A percentile compares a stretch with the other conserved stretches of the same genome.
These are phyloP conservation scores for Pythium scleroteichum DNA, from an alignment of 352 stramenopile species.

Conservation along the genomic window DNA sequence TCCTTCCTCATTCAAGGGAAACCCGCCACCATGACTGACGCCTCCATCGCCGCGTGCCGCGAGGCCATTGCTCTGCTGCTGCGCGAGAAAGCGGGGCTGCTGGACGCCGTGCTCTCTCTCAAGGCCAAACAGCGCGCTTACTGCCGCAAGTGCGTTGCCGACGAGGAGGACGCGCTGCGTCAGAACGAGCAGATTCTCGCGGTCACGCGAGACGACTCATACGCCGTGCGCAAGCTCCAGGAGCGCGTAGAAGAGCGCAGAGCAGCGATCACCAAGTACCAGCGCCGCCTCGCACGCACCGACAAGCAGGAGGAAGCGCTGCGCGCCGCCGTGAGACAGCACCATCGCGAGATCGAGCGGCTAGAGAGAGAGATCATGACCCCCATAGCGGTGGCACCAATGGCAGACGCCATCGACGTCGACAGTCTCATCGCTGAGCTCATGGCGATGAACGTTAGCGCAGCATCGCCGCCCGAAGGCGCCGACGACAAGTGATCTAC, in stretches of 20 bases:
- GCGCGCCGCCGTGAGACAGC: conserved; percentile 3
- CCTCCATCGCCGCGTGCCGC: conserved; percentile 7
- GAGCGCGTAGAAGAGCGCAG: background rate
- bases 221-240: background rate
- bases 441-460: too few relatives aligned
- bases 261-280: background rate
- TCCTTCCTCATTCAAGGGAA: too few relatives aligned
- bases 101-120: conserved; percentile 10
- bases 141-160: background rate
- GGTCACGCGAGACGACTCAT: background rate
- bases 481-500: too few relatives aligned
- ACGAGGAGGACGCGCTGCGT: background rate
- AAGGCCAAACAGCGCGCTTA: conserved; percentile 7
- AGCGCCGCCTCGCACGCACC: background rate
- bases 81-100: conserved; percentile 14
- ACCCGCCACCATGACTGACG: background rate
- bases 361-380: conserved; percentile 3
- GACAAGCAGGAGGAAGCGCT: conserved; percentile 4
- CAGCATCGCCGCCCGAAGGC: background rate
- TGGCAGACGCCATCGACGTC: background rate
- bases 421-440: too few relatives aligned
- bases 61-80: conserved; percentile 4
- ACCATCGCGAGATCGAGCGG: background rate
- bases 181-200: background rate
- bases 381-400: background rate